Evolutionary conservation across 495 filamentous ascomycete species (phyloP).

Genomic region (Podospora bellae-mahoneyi): DNA sequence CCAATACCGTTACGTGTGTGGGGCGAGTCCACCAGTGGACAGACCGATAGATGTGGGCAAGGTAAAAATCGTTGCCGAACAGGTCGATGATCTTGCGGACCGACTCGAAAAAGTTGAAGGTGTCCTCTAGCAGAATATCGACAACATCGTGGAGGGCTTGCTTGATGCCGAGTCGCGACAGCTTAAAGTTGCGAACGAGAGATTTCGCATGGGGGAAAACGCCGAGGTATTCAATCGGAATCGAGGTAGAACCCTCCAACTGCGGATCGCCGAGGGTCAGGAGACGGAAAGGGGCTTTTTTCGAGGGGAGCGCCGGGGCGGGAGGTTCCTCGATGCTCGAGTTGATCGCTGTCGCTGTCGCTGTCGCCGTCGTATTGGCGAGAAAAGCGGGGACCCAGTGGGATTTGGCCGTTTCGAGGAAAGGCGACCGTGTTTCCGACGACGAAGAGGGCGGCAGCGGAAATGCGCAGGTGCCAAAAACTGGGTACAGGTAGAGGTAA

Average conservation of each 20-base stretch:
- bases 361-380: conserved; percentile 18
- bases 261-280: conserved; percentile 92
- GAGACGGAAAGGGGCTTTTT: conserved; percentile 70
- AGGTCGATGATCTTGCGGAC: conserved; percentile 79
- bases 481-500: conserved; percentile 86
- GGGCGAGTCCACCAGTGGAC: conserved; percentile 75
- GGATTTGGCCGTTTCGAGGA: conserved; percentile 47
- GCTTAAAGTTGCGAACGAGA: conserved; percentile 50
- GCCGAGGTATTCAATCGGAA: conserved; percentile 59
- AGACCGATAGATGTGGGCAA: conserved; percentile 88
- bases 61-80: conserved; percentile 89
- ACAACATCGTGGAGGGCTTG: conserved; percentile 51
- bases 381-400: conserved; percentile 35
- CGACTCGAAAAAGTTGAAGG: conserved; percentile 58
- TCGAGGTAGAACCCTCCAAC: conserved; percentile 86
- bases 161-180: conserved; percentile 44
- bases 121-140: conserved; percentile 57
- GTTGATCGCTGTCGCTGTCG: conserved; percentile 14
- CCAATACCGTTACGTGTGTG: conserved; percentile 84
- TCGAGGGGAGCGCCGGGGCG: conserved; percentile 25
- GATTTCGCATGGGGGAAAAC: conserved; percentile 56
- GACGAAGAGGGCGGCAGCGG: conserved; percentile 51
- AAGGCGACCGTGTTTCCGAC: conserved; percentile 34
- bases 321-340: conserved; percentile 9
- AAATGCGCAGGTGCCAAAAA: conserved; percentile 79